phyloP scores from a whole-genome alignment of 2,329 filamentous ascomycete genomes.

The Tolypocladium amazonense region DNA sequence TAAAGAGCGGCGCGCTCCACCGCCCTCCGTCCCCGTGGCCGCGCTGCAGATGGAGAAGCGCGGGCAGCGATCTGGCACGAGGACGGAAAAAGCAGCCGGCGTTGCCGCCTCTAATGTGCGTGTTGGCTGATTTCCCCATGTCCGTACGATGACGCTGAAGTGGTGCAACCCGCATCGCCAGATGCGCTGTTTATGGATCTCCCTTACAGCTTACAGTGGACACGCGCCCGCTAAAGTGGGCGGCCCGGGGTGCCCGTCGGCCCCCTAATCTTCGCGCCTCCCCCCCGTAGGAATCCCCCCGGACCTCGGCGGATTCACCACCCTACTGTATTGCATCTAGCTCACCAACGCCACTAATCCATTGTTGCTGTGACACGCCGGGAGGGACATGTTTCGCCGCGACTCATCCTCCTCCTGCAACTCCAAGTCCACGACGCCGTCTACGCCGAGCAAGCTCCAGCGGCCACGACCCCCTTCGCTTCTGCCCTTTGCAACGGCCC shows the following conservation, averaged over 20 bases:
- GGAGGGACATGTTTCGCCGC: conserved; percentile 1
- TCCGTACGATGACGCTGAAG: neutral
- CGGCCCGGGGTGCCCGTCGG: neutral
- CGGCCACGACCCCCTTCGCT: neutral
- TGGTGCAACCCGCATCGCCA: neutral
- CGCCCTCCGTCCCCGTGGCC: neutral
- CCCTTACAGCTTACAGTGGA: neutral
- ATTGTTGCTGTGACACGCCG: neutral
- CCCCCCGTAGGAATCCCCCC: neutral
- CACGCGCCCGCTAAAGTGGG: neutral
- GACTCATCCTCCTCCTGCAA: neutral
- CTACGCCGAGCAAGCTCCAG: neutral
- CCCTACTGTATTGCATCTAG: neutral
- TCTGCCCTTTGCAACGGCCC: conserved; percentile 1
- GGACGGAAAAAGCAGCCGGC: neutral
- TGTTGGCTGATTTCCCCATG: neutral
- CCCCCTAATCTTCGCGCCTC: neutral
- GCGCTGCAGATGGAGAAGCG: neutral
- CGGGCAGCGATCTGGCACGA: neutral
- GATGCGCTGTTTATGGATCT: neutral
- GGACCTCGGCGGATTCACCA: neutral
- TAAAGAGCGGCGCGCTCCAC: neutral
- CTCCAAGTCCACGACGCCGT: neutral
- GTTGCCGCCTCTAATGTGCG: neutral
- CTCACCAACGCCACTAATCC: neutral